Evolutionary conservation across 1,139 yeast genomes (phyloP), one percentile per base, ranked within the genome.

Genomic region (Candida gigantensis): DNA sequence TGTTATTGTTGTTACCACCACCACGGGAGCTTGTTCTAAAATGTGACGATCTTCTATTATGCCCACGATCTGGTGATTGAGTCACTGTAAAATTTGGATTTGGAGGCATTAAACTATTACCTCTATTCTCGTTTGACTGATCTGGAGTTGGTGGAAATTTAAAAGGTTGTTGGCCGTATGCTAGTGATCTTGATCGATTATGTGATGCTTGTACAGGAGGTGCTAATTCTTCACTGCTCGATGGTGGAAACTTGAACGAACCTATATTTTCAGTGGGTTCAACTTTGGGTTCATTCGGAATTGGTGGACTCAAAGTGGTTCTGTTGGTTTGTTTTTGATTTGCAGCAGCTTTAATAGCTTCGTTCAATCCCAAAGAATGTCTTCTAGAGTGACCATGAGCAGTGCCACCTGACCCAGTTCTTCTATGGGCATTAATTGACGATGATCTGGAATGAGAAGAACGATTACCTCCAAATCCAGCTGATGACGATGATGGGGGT

Each of bases 321-420:
- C 66, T 55, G 43, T 68, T 70, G 20, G 59, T 58, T 60, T 88
- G 96, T 34, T 89, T 90, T 46, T 70, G 76, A 52, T 79, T 80
- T 6, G 96, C 96, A 11, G 98, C 98, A 4, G 97, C 97, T 50
- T 84, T 83, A 52, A 87, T 90, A n/a, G 98, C 98, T 60, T 92
- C 98, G 41, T 84, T 84, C 41, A 92, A 70, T 2, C 96, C 97
- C 44, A 92, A 67, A 0, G 97, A 89, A 56, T 92, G 98, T 60
- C 98, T 79, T 65, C 98, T 80, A 34, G 74, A 71, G 56, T 92
- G 98, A 26, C 97, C 96, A 50, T 13, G 61, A 15, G 41, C 42
- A 17, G 39, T 35, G 11, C 34, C 35, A 13, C 39, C 37, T 4
- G 36, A 35, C 12, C 32, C 52, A 10, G 74, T 63, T 42, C 74